Evolutionary conservation across 208 protist genomes (phyloP).

Genomic region (Plasmodiophora brassicae): DNA sequence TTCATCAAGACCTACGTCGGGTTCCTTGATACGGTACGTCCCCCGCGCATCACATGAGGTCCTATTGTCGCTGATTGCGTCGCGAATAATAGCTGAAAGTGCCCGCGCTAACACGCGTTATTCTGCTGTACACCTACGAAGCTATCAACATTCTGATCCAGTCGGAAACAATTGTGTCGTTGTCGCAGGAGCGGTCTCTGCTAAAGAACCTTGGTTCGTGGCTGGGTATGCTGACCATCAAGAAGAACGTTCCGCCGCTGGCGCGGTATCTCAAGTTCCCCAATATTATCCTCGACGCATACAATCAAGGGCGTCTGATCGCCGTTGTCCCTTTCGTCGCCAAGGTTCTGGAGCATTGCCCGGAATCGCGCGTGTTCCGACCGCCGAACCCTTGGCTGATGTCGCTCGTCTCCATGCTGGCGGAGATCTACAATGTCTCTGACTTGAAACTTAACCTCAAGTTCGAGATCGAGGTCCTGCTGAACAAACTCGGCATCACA

Average conservation of each 20-base stretch:
- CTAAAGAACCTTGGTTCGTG: slow-evolving; percentile 95
- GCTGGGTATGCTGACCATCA: slow-evolving; percentile 93
- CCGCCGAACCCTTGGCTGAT: slow-evolving; percentile 96
- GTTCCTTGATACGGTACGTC: slow-evolving; percentile 55
- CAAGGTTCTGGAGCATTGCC: slow-evolving; percentile 76
- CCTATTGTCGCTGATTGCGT: background rate
- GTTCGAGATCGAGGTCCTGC: slow-evolving; percentile 90
- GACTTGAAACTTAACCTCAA: slow-evolving; percentile 92
- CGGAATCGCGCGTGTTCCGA: slow-evolving; percentile 83
- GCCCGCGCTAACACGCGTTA: background rate
- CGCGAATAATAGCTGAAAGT: background rate
- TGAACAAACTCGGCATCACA: slow-evolving; percentile 66
- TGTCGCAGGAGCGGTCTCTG: slow-evolving; percentile 79
- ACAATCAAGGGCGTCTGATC: slow-evolving; percentile 83
- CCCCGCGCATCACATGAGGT: background rate
- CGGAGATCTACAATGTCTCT: slow-evolving; percentile 85
- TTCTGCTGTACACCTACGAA: slow-evolving; percentile 65
- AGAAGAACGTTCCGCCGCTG: slow-evolving; percentile 91
- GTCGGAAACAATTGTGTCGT: slow-evolving; percentile 83
- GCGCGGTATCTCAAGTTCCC: slow-evolving; percentile 85
- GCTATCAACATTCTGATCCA: slow-evolving; percentile 75
- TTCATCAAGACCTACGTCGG: slow-evolving; percentile 86
- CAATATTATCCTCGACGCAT: slow-evolving; percentile 83
- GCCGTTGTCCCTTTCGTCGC: slow-evolving; percentile 90
- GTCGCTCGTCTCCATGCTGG: slow-evolving; percentile 62